Percentiles rank a stretch among this genome's conserved stretches.
Evolutionary conservation across 805 yeast genomes (phyloP).

Genomic region (Spathaspora boniae): DNA sequence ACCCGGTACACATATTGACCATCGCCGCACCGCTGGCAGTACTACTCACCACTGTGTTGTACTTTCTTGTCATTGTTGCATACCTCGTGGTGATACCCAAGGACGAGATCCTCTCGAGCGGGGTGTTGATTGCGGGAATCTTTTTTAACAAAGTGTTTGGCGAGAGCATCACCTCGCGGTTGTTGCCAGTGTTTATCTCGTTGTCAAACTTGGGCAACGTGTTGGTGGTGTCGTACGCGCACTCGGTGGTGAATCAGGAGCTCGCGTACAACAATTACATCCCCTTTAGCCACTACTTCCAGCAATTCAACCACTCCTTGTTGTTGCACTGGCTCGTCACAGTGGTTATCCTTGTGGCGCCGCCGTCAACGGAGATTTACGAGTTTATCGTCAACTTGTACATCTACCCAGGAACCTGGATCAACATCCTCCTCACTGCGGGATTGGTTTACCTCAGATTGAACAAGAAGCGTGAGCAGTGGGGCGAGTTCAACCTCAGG

Average conservation of each 20-base stretch:
- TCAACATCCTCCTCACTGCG: slow-evolving; percentile 47
- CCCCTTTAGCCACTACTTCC: slow-evolving; percentile 48
- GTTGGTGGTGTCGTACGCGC: slow-evolving; percentile 61
- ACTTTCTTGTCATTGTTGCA: slow-evolving; percentile 55
- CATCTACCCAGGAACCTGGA: slow-evolving; percentile 63
- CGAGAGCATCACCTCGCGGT: slow-evolving; percentile 43
- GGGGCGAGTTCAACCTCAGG: slow-evolving; percentile 34
- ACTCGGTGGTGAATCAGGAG: slow-evolving; percentile 56
- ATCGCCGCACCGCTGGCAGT: slow-evolving; percentile 62
- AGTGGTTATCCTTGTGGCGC: slow-evolving; percentile 48
- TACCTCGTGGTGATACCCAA: slow-evolving; percentile 53
- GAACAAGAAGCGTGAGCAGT: slow-evolving; percentile 32
- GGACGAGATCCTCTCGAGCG: slow-evolving; percentile 47
- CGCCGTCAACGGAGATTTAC: slow-evolving; percentile 63
- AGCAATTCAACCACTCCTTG: slow-evolving; percentile 44
- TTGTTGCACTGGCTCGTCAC: slow-evolving; percentile 55
- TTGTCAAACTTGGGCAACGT: slow-evolving; percentile 63
- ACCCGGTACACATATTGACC: slow-evolving; percentile 55
- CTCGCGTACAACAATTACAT: slow-evolving; percentile 49
- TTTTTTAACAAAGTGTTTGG: slow-evolving; percentile 60
- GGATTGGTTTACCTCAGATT: slow-evolving; percentile 53
- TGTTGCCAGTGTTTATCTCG: slow-evolving; percentile 57
- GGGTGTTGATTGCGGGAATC: slow-evolving; percentile 62
- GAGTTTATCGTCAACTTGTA: slow-evolving; percentile 60
- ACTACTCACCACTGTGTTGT: slow-evolving; percentile 47